phyloP scores from a whole-genome alignment of 805 yeast genomes.

The Kluyveromyces siamensis region DNA sequence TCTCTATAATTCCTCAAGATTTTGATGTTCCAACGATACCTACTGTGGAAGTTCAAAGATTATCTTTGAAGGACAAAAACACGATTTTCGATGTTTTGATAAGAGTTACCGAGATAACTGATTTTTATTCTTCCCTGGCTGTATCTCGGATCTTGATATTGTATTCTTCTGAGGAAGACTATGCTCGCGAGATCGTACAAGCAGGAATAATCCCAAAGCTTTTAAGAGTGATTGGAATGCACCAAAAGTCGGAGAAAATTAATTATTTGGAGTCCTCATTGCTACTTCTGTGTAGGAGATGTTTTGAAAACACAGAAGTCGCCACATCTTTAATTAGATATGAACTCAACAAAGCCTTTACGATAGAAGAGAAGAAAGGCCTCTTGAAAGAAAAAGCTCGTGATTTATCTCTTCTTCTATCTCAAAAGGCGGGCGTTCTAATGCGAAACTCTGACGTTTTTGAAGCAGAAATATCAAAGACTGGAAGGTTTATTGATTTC shows the following conservation, averaged over 20 bases:
- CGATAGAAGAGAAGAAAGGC: constrained; percentile 23
- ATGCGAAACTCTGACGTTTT: constrained; percentile 42
- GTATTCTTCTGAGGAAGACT: constrained; percentile 38
- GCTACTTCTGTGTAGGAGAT: constrained; percentile 51
- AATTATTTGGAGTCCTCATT: constrained; percentile 39
- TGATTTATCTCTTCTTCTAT: constrained; percentile 39
- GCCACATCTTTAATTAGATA: constrained; percentile 40
- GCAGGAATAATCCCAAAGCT: constrained; percentile 42
- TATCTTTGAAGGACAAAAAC: constrained; percentile 18
- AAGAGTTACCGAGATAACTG: constrained; percentile 31
- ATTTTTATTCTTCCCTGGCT: constrained; percentile 41
- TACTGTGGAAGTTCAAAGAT: constrained; percentile 15
- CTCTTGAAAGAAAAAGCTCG: constrained; percentile 28
- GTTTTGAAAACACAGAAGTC: constrained; percentile 53
- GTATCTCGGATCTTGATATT: constrained; percentile 48
- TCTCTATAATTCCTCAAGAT: constrained; percentile 27
- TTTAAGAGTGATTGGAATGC: constrained; percentile 34
- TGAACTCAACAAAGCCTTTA: constrained; percentile 41
- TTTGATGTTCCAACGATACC: constrained; percentile 11
- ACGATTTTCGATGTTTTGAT: constrained; percentile 38
- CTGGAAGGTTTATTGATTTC: constrained; percentile 37
- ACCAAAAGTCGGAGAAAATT: constrained; percentile 30
- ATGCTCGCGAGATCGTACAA: constrained; percentile 33
- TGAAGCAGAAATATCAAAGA: constrained; percentile 35
- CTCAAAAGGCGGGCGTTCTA: constrained; percentile 40